Percentiles rank a stretch among this genome's conserved stretches.
Evolutionary conservation across 495 filamentous ascomycete species (phyloP).

Genomic region (Penicillium canescens): DNA sequence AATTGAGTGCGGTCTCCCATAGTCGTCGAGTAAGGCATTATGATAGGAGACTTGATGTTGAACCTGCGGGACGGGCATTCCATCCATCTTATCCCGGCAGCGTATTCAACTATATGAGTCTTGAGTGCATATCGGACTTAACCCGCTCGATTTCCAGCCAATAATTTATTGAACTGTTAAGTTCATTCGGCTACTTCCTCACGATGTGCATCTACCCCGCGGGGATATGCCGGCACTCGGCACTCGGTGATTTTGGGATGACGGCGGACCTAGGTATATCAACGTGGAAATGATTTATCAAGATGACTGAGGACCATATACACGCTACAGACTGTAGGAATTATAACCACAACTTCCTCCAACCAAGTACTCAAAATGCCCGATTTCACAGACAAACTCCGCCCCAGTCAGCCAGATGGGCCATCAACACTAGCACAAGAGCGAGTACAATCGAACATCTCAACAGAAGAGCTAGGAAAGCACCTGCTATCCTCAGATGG

Average conservation of each 20-base stretch:
- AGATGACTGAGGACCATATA: neutral
- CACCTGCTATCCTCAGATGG: slow-evolving; percentile 41
- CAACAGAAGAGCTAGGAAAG: slow-evolving; percentile 34
- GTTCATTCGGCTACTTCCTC: slow-evolving; percentile 24
- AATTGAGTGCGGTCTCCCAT: slow-evolving; percentile 26
- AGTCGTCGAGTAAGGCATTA: neutral
- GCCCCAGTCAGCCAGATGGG: slow-evolving; percentile 38
- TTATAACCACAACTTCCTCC: neutral
- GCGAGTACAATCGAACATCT: slow-evolving; percentile 37
- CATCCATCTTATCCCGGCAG: neutral
- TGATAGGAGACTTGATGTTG: neutral
- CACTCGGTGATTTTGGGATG: slow-evolving; percentile 17
- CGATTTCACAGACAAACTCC: slow-evolving; percentile 48
- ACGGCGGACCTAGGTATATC: neutral
- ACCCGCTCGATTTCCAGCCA: slow-evolving; percentile 10
- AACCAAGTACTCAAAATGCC: slow-evolving; percentile 27
- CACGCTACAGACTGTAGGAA: neutral
- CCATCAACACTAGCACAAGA: slow-evolving; percentile 38
- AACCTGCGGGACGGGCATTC: neutral
- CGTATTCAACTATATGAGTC: neutral
- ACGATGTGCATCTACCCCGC: slow-evolving; percentile 16
- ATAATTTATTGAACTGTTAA: slow-evolving; percentile 1
- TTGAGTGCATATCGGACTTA: neutral
- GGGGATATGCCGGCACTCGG: slow-evolving; percentile 22
- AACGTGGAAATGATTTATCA: neutral